Percentiles rank a stretch among this genome's conserved stretches.
Conservation (phyloP, 1,139 yeast species). For the Diutina pseudorugosa region DNA sequence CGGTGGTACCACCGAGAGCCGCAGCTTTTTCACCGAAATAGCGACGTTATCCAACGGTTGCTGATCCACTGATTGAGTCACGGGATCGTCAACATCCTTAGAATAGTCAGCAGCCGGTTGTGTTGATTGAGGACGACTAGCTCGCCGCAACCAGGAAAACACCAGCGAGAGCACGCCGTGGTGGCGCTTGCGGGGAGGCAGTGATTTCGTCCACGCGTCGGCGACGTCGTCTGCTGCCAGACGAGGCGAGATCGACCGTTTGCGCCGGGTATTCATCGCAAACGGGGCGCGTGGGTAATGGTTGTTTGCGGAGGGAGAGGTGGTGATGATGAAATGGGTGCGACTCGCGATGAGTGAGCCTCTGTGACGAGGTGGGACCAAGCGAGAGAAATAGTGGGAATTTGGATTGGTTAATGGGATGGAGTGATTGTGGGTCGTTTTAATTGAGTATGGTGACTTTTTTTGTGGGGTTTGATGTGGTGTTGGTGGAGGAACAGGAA, state of each 20-base stretch:
- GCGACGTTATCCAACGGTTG: neutral
- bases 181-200: neutral
- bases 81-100: neutral
- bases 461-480: too few relatives aligned
- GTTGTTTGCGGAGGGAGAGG: neutral
- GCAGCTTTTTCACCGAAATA: constrained; percentile 8
- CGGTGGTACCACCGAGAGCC: neutral
- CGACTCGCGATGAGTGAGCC: neutral
- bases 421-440: too few relatives aligned
- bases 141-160: neutral
- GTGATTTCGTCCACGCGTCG: too few relatives aligned
- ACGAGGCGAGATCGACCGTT: neutral
- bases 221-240: neutral
- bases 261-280: neutral
- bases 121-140: neutral
- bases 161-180: neutral
- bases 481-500: too few relatives aligned
- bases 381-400: too few relatives aligned
- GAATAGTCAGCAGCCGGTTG: neutral
- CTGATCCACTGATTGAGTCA: neutral
- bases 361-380: too few relatives aligned
- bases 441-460: too few relatives aligned
- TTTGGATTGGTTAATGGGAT: too few relatives aligned
- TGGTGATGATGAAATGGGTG: neutral
- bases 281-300: neutral